These are phyloP conservation scores for Paralagenidium karlingii DNA, from an alignment of 352 stramenopile genomes.

Conservation along the genomic window DNA sequence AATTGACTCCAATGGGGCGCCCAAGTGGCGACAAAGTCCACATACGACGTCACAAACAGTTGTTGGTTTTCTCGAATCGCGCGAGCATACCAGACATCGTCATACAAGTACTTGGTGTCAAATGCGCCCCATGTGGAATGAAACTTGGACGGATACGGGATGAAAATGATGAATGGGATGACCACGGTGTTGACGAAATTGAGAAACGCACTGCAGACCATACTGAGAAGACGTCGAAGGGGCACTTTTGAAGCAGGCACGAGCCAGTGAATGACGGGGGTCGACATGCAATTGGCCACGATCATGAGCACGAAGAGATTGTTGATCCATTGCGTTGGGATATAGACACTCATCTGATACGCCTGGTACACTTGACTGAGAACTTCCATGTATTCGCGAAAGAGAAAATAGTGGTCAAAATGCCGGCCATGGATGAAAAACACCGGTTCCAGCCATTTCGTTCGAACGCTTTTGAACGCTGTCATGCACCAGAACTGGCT, in stretches of 20 bases:
- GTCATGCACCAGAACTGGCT: no score
- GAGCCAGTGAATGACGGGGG: conserved; percentile 2
- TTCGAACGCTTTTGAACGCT: no score
- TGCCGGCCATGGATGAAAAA: no score
- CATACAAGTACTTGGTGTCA: conserved; percentile 17
- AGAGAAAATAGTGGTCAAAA: conserved; percentile 14
- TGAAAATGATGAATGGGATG: conserved; percentile 22
- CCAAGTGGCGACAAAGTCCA: conserved; percentile 11
- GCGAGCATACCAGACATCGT: conserved; percentile 22
- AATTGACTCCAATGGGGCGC: conserved; percentile 24
- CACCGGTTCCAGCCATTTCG: no score
- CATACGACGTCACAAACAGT: conserved; percentile 16
- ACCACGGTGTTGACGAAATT: conserved; percentile 11
- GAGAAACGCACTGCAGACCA: no score
- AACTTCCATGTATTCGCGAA: conserved; percentile 26
- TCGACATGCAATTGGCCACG: conserved; percentile 23
- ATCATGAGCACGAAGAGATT: conserved; percentile 23
- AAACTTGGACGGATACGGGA: conserved; percentile 16
- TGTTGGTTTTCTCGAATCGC: conserved; percentile 30
- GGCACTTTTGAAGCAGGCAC: no score
- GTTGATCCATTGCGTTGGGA: conserved; percentile 39
- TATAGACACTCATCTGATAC: conserved; percentile 22
- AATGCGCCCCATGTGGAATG: conserved; percentile 17
- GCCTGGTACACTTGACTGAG: conserved; percentile 22
- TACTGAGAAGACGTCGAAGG: no score